A percentile compares a stretch with the other conserved stretches of the same genome.
These are phyloP conservation scores for Arctium minus DNA, from an alignment of 129 eudicot genomes.

Conservation along the genomic window DNA sequence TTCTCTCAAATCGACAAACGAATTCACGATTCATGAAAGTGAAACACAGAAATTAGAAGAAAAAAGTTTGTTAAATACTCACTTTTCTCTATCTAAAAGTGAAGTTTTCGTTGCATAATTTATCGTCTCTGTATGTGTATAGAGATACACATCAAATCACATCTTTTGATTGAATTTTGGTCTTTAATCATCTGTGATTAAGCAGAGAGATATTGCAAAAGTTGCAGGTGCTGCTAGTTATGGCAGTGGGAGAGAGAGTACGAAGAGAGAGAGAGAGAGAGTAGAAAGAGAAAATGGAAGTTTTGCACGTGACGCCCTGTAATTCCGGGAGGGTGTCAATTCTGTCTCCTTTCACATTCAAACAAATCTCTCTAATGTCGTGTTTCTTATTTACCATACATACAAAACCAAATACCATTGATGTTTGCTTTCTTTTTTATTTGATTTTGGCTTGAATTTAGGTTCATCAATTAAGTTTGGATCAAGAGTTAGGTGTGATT, in stretches of 20 bases:
- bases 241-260: constrained; percentile 16
- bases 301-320: constrained; percentile 53
- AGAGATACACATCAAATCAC: constrained; percentile 30
- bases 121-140: neutral
- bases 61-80: too few relatives aligned
- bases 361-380: constrained; percentile 49
- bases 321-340: constrained; percentile 95
- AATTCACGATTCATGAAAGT: too few relatives aligned
- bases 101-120: constrained; percentile 13
- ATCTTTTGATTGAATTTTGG: constrained; percentile 14
- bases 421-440: too few relatives aligned
- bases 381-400: constrained; percentile 30
- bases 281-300: neutral
- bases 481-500: too few relatives aligned
- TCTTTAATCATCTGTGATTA: constrained; percentile 2
- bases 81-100: constrained; percentile 1
- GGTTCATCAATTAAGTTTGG: too few relatives aligned
- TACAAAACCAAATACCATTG: neutral
- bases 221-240: constrained; percentile 24
- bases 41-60: too few relatives aligned
- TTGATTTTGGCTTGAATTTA: too few relatives aligned
- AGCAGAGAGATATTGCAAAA: constrained; percentile 28
- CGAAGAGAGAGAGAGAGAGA: constrained; percentile 22
- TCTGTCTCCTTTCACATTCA: constrained; percentile 61
- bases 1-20: too few relatives aligned